Evolutionary conservation across 305 asterid species (phyloP), one percentile per base, ranked within the genome.

Genomic region (Vinca major): DNA sequence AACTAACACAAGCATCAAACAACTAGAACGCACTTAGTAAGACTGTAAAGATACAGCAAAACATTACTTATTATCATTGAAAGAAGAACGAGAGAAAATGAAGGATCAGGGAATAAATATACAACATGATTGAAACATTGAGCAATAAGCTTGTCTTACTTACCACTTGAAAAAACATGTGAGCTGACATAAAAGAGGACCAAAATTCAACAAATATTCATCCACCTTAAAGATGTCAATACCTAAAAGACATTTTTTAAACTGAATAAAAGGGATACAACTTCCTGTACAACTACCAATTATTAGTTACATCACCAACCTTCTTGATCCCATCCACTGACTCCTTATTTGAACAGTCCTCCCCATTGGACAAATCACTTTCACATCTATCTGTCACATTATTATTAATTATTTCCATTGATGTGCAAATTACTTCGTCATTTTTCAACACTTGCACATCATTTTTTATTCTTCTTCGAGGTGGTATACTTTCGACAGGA

Each of bases 391-490:
- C 74, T 67, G 67, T 40, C 51, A 74, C 74, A 69, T 72, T 77
- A 45, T 79, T 73, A 62, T 58, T 81, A 68, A 50, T 50, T 40
- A 77, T 80, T 67, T 83, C 88, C 71, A 63, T 67, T 51, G 81
- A 73, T 62, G 77, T 61, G 74, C 67, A 74, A 19, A 74, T 65
- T 51, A 67, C 69, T 54, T 72, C 71, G 43, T 80, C 89, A 69
- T 82, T 85, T 65, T 78, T 75, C 80, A 80, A 71, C 73, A 77
- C 70, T 77, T 79, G 75, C 43, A 77, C 56, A 74, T 78, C 85
- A 86, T 87, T 86, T 81, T 85, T 89, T 69, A 89, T 83, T 86
- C 95, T 84, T 79, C 94, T 83, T 50, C 88, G 84, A 79, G 90
- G 86, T 71, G 94, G 95, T 75, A 87, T 84, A 17, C 86, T 80